These are phyloP conservation scores for Tardiomyces depauwii DNA, from an alignment of 1,139 yeast species.

Conservation along the genomic window DNA sequence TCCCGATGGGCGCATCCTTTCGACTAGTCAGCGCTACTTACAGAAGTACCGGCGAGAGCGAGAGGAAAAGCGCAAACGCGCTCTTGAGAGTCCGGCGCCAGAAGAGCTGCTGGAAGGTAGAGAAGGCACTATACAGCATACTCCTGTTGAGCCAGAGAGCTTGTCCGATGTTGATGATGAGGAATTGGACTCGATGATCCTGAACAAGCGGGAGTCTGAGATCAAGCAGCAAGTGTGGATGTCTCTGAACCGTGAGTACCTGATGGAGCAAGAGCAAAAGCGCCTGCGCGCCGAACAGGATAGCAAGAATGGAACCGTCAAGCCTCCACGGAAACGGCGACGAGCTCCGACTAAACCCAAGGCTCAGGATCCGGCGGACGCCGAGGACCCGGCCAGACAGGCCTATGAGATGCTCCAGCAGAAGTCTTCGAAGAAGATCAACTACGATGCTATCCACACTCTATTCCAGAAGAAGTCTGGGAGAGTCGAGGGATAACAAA, in stretches of 20 bases:
- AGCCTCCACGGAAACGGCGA: conserved; percentile 26
- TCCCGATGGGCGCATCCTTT: background rate
- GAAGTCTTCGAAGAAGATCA: conserved; percentile 74
- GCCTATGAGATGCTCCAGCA: conserved; percentile 48
- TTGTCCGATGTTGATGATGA: conserved; percentile 76
- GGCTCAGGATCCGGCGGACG: conserved; percentile 9
- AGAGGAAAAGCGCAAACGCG: conserved; percentile 1
- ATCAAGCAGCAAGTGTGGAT: conserved; percentile 79
- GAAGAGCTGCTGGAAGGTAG: conserved; percentile 1
- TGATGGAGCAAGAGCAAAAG: conserved; percentile 77
- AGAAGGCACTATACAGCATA: conserved; percentile 41
- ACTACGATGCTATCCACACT: conserved; percentile 65
- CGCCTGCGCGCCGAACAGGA: conserved; percentile 82
- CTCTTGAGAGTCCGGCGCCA: background rate
- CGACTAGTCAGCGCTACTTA: background rate
- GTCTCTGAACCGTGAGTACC: conserved; percentile 74
- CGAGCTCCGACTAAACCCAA: conserved; percentile 13
- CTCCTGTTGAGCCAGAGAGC: conserved; percentile 49
- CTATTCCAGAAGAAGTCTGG: conserved; percentile 32
- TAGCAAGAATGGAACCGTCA: conserved; percentile 32
- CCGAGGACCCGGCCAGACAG: conserved; percentile 36
- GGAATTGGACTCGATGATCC: conserved; percentile 48
- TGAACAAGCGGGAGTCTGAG: conserved; percentile 55
- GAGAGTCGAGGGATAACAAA: no score
- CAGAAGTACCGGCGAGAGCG: conserved; percentile 4